These are phyloP conservation scores for Dioscorea zingiberensis DNA, from an alignment of 106 monocot species.

Conservation along the genomic window DNA sequence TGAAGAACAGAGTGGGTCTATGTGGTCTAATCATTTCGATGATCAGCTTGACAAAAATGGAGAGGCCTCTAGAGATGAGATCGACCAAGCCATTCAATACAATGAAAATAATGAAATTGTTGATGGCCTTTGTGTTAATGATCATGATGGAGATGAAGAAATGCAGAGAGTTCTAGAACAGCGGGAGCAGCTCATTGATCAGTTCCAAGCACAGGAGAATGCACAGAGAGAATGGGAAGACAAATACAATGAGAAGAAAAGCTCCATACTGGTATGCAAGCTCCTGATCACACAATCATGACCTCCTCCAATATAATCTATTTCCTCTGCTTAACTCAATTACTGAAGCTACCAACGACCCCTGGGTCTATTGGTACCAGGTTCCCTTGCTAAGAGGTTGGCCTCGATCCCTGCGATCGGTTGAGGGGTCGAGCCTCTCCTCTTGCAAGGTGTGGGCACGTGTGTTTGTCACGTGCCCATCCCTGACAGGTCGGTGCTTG, in stretches of 20 bases:
- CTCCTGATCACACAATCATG: not conserved
- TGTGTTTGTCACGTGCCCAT: no score
- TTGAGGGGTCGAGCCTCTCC: no score
- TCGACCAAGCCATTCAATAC: conserved; percentile 10
- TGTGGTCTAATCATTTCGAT: conserved; percentile 12
- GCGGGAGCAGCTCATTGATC: conserved; percentile 69
- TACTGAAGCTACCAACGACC: no score
- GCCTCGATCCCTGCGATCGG: no score
- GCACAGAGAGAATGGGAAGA: conserved; percentile 94
- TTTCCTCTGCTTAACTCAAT: no score
- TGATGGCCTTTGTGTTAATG: conserved; percentile 8
- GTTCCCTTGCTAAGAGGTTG: no score
- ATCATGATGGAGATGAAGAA: conserved; percentile 30
- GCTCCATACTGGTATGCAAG: conserved; percentile 31
- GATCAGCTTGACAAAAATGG: conserved; percentile 5
- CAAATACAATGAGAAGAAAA: conserved; percentile 42
- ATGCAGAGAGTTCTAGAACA: conserved; percentile 76
- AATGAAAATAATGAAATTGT: conserved; percentile 15
- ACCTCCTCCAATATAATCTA: no score
- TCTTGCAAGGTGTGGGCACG: no score
- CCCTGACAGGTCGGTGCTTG: no score
- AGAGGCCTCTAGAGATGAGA: conserved; percentile 17
- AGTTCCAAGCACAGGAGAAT: conserved; percentile 70
- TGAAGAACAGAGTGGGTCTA: conserved; percentile 6
- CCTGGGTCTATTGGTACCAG: no score